Conservation (phyloP, 1,284 basidiomycete species). For the Ustilago tritici region DNA sequence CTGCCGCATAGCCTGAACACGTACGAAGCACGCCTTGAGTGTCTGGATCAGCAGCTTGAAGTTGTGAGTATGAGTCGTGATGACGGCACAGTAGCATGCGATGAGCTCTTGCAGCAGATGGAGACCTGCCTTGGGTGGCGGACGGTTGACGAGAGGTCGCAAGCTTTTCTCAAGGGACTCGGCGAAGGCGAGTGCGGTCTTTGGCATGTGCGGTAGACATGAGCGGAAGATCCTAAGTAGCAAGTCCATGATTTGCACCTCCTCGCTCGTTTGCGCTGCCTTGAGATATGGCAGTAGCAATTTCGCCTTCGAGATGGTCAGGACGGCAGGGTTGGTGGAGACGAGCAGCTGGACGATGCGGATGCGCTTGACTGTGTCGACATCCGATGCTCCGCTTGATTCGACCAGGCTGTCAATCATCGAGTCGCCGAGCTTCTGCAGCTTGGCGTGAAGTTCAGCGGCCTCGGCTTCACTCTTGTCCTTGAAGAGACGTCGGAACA, state of each 20-base stretch:
- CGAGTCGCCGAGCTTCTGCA: conserved; percentile 82
- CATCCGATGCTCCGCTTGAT: conserved; percentile 77
- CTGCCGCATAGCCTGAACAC: conserved; percentile 42
- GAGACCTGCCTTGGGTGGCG: conserved; percentile 48
- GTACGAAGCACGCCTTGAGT: conserved; percentile 47
- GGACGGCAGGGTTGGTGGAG: conserved; percentile 80
- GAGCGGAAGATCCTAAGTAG: conserved; percentile 83
- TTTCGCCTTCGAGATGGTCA: conserved; percentile 83
- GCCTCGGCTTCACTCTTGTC: conserved; percentile 51
- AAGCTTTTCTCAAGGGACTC: conserved; percentile 86
- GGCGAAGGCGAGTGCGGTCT: conserved; percentile 77
- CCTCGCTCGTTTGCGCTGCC: conserved; percentile 81
- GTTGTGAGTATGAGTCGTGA: conserved; percentile 86
- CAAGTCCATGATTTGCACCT: conserved; percentile 73
- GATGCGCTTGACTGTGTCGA: conserved; percentile 71
- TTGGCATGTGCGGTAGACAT: conserved; percentile 81
- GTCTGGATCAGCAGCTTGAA: conserved; percentile 81
- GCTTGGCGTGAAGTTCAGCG: conserved; percentile 75
- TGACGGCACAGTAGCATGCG: conserved; percentile 87
- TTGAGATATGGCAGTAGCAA: conserved; percentile 88
- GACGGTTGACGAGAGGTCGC: conserved; percentile 83
- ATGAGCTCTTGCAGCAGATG: conserved; percentile 80
- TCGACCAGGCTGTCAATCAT: conserved; percentile 89
- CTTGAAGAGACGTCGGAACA: conserved; percentile 75
- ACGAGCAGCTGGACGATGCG: conserved; percentile 85